These are phyloP conservation scores for Microdochium bolleyi DNA, from an alignment of 2,329 filamentous ascomycete species.

Conservation along the genomic window DNA sequence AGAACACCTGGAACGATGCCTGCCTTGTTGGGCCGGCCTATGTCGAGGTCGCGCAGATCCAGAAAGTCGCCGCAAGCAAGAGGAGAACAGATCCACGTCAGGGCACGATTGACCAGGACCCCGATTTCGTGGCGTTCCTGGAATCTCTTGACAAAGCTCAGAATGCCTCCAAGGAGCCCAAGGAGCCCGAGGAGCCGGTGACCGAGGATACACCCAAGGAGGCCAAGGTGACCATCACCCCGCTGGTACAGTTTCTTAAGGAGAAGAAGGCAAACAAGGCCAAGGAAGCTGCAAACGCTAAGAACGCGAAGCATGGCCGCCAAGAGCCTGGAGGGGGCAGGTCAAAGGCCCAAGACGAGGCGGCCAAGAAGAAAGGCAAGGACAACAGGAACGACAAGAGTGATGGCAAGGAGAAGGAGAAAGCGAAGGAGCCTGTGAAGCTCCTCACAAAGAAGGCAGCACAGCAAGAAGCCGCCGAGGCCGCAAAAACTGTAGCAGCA, in stretches of 20 bases:
- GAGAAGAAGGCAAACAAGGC: constrained; percentile 80
- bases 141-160: constrained; percentile 71
- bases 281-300: constrained; percentile 48
- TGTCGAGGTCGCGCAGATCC: constrained; percentile 77
- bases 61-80: constrained; percentile 69
- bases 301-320: constrained; percentile 46
- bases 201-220: constrained; percentile 43
- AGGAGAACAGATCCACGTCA: constrained; percentile 75
- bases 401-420: constrained; percentile 51
- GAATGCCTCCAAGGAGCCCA: constrained; percentile 36
- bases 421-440: constrained; percentile 52
- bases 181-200: constrained; percentile 29
- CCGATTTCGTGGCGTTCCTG: constrained; percentile 90
- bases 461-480: constrained; percentile 35
- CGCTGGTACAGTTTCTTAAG: constrained; percentile 79
- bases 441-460: constrained; percentile 53
- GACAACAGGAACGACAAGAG: constrained; percentile 55
- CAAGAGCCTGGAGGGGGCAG: constrained; percentile 46
- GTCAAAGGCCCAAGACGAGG: constrained; percentile 35
- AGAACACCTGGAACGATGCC: constrained; percentile 63
- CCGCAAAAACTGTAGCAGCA: constrained; percentile 31
- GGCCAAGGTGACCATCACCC: constrained; percentile 68
- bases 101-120: constrained; percentile 93
- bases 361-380: constrained; percentile 47
- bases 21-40: constrained; percentile 71